Percentiles rank a stretch among this genome's conserved stretches.
phyloP scores from a whole-genome alignment of 2,329 filamentous ascomycete species.

The Coniochaeta hoffmannii region DNA sequence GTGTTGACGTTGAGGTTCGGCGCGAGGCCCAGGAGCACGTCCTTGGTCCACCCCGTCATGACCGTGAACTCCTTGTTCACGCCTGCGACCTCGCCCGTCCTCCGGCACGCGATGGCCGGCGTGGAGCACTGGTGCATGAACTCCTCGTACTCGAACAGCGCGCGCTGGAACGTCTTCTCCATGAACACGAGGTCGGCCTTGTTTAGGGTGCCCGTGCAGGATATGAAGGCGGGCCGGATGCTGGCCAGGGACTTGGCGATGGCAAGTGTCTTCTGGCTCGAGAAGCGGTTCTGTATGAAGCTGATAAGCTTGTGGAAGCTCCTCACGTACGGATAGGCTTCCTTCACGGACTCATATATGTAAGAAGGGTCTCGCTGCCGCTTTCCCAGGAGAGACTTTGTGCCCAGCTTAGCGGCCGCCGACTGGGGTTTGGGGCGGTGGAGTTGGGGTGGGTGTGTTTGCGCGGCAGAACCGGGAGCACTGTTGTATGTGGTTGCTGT shows the following conservation, averaged over 20 bases:
- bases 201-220: conserved; percentile 83
- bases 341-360: conserved; percentile 83
- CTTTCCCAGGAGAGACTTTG: conserved; percentile 48
- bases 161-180: conserved; percentile 94
- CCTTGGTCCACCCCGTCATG: conserved; percentile 87
- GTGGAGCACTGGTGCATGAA: conserved; percentile 84
- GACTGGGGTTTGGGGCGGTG: conserved; percentile 37
- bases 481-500: conserved; percentile 28
- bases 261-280: conserved; percentile 65
- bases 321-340: conserved; percentile 84
- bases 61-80: conserved; percentile 97
- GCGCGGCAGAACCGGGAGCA: conserved; percentile 10
- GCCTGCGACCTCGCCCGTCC: conserved; percentile 89
- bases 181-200: conserved; percentile 89
- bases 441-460: conserved; percentile 8
- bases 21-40: conserved; percentile 79
- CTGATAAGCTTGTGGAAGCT: conserved; percentile 85
- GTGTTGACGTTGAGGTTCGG: conserved; percentile 82
- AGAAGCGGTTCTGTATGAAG: conserved; percentile 71
- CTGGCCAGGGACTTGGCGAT: conserved; percentile 84
- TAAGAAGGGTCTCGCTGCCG: conserved; percentile 66
- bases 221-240: conserved; percentile 88
- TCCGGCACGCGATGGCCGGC: conserved; percentile 83
- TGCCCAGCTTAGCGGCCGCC: conserved; percentile 31
- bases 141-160: conserved; percentile 86